Evolutionary conservation across 2,329 filamentous ascomycete species (phyloP).

Genomic region (Venturia aucupariae): DNA sequence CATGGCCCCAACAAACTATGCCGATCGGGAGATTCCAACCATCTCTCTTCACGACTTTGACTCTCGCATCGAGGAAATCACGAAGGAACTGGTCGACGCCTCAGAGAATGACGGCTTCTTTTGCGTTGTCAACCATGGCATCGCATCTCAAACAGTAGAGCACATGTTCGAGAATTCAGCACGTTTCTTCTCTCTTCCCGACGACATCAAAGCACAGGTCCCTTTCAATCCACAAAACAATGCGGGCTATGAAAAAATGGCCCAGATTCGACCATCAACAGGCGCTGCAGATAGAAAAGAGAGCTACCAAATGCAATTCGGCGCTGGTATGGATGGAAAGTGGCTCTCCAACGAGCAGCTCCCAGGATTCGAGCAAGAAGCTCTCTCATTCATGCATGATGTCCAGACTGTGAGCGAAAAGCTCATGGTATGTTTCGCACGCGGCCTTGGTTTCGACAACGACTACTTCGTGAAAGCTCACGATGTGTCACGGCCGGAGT

Average conservation of each 20-base stretch:
- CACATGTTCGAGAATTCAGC: conserved; percentile 42
- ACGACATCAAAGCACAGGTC: conserved; percentile 43
- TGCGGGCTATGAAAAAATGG: conserved; percentile 52
- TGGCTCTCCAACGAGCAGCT: conserved; percentile 44
- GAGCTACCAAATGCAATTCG: conserved; percentile 54
- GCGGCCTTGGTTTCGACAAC: conserved; percentile 47
- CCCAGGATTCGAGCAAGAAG: conserved; percentile 39
- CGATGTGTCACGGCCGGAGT: conserved; percentile 39
- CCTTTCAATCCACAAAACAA: conserved; percentile 45
- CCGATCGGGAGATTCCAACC: conserved; percentile 8
- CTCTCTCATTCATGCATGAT: conserved; percentile 45
- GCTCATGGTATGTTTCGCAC: conserved; percentile 51
- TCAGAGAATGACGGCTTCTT: conserved; percentile 55
- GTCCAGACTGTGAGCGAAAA: conserved; percentile 45
- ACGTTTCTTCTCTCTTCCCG: conserved; percentile 45
- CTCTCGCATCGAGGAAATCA: conserved; percentile 44
- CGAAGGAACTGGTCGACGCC: conserved; percentile 41
- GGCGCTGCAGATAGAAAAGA: conserved; percentile 52
- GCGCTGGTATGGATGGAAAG: conserved; percentile 41
- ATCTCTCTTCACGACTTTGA: conserved; percentile 49
- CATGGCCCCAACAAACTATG: conserved; percentile 14
- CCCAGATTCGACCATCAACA: conserved; percentile 51
- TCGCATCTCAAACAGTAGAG: conserved; percentile 41
- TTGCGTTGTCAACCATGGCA: conserved; percentile 47
- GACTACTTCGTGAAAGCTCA: conserved; percentile 49